Conservation (phyloP, 257 asterid species). For the Plantago ovata region DNA sequence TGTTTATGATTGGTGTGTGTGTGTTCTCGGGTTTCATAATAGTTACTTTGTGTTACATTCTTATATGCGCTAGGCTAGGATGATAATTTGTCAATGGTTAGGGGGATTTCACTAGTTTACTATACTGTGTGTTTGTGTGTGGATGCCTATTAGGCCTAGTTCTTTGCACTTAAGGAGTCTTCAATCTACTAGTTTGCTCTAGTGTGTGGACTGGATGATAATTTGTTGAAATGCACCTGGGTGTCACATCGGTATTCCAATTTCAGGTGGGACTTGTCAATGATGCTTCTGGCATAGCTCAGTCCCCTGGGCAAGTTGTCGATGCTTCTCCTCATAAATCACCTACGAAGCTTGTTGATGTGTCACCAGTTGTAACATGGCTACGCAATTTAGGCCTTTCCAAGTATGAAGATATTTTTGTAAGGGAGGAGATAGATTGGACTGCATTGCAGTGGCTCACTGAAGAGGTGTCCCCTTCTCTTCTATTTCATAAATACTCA, state of each 20-base stretch:
- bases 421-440: conserved; percentile 82
- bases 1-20: no score
- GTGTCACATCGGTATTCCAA: neutral
- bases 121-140: no score
- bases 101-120: no score
- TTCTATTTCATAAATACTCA: no score
- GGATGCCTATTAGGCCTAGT: no score
- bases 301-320: conserved; percentile 59
- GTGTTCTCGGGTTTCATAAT: no score
- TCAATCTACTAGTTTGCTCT: no score
- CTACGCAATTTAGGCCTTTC: conserved; percentile 66
- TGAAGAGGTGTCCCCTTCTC: conserved; percentile 63
- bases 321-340: conserved; percentile 57
- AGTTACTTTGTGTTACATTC: neutral
- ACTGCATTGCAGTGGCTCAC: conserved; percentile 68
- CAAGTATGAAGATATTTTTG: conserved; percentile 71
- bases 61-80: no score
- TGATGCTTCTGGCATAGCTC: conserved; percentile 35
- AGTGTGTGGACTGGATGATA: no score
- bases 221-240: no score
- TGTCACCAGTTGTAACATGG: conserved; percentile 67
- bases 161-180: no score
- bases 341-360: conserved; percentile 29
- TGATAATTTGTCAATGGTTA: neutral
- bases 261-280: conserved; percentile 43